phyloP scores from a whole-genome alignment of 805 yeast species.

The Candida tallmaniae region DNA sequence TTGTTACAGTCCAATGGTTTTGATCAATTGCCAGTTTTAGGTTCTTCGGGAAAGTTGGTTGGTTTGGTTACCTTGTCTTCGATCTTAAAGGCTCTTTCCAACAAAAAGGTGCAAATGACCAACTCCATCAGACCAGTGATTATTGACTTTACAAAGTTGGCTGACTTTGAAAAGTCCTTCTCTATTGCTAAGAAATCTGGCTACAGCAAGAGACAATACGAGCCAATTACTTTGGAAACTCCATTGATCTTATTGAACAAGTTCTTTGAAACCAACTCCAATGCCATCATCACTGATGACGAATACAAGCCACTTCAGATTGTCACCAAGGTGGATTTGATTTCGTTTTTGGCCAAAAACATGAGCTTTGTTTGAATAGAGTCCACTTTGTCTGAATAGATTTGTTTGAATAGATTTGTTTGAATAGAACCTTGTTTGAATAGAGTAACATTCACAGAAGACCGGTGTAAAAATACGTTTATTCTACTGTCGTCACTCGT shows the following conservation, averaged over 20 bases:
- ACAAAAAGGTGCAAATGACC: conserved; percentile 51
- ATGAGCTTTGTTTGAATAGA: conserved; percentile 7
- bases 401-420: too few relatives aligned
- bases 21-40: conserved; percentile 80
- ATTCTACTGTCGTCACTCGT: conserved; percentile 1
- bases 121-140: conserved; percentile 56
- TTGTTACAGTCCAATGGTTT: conserved; percentile 71
- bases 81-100: conserved; percentile 62
- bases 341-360: conserved; percentile 47
- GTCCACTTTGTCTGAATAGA: neutral
- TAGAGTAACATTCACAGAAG: too few relatives aligned
- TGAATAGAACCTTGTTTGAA: too few relatives aligned
- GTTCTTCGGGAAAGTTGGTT: conserved; percentile 53
- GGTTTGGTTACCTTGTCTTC: conserved; percentile 77
- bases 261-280: conserved; percentile 80
- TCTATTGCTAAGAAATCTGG: conserved; percentile 53
- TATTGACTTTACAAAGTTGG: conserved; percentile 70
- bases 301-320: conserved; percentile 73
- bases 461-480: conserved; percentile 6
- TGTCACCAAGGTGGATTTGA: conserved; percentile 79
- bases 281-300: conserved; percentile 74
- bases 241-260: conserved; percentile 63
- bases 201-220: conserved; percentile 61
- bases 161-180: conserved; percentile 61
- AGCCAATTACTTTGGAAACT: conserved; percentile 60